Conservation (phyloP, 2,329 filamentous ascomycete genomes). For the Zymoseptoria brevis region DNA sequence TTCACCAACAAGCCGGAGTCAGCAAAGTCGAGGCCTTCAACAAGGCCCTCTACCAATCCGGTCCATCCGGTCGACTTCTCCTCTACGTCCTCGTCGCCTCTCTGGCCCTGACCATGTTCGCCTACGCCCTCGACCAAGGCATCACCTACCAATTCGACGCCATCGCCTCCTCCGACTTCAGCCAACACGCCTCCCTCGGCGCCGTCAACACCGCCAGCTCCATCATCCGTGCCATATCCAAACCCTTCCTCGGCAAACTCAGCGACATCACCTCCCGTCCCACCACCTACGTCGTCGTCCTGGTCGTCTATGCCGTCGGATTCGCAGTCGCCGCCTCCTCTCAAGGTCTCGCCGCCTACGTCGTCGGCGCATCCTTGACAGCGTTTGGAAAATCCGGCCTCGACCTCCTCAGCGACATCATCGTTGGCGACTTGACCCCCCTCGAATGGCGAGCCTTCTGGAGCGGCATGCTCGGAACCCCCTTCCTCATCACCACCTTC, state of each 20-base stretch:
- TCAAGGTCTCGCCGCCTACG: conserved; percentile 18
- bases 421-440: conserved; percentile 25
- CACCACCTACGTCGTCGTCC: conserved; percentile 32
- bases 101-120: conserved; percentile 25
- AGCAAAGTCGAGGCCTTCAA: conserved; percentile 25
- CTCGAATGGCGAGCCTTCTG: conserved; percentile 27
- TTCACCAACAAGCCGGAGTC: conserved; percentile 6
- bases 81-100: conserved; percentile 19
- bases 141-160: conserved; percentile 9
- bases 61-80: conserved; percentile 15
- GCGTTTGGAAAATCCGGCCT: conserved; percentile 26
- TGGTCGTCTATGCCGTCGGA: conserved; percentile 25
- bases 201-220: conserved; percentile 5
- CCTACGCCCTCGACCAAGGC: conserved; percentile 17
- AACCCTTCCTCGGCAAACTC: conserved; percentile 8
- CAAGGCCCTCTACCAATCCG: conserved; percentile 22
- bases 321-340: conserved; percentile 5
- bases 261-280: conserved; percentile 21
- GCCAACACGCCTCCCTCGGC: conserved; percentile 1
- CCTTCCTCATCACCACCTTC: conserved; percentile 35
- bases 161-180: conserved; percentile 4
- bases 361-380: conserved; percentile 22
- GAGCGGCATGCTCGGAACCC: conserved; percentile 15
- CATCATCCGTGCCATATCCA: conserved; percentile 9
- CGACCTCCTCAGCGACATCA: conserved; percentile 24